Percentiles rank a stretch among this genome's conserved stretches.
Conservation (phyloP, 352 stramenopile species). For the Ophiocytium majus region DNA sequence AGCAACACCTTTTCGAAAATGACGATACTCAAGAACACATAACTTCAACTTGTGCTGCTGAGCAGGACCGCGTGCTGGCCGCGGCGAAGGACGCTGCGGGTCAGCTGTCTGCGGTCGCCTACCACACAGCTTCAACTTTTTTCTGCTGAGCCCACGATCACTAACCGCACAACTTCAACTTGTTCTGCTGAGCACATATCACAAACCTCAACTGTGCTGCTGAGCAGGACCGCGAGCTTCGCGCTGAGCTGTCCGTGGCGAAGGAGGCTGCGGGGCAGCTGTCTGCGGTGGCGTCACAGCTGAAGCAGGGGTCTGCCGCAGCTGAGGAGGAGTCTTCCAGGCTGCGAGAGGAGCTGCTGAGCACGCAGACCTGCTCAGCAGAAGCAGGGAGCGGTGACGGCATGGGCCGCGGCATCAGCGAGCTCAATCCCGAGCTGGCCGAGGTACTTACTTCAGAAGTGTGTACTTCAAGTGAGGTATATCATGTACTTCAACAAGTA, state of each 20-base stretch:
- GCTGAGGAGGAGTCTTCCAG: background rate
- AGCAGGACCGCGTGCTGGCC: background rate
- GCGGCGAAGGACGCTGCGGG: background rate
- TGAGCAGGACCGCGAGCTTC: background rate
- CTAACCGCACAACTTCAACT: too few relatives aligned
- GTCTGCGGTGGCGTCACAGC: background rate
- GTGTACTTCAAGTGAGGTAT: too few relatives aligned
- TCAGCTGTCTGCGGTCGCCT: background rate
- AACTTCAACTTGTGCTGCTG: too few relatives aligned
- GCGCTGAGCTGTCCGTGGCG: background rate
- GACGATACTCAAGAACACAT: too few relatives aligned
- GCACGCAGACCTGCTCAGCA: background rate
- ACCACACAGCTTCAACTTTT: too few relatives aligned
- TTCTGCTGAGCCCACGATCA: too few relatives aligned
- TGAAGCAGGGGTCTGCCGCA: background rate
- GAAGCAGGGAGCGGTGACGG: background rate
- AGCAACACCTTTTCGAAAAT: too few relatives aligned
- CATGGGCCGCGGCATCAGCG: background rate
- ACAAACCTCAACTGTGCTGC: too few relatives aligned
- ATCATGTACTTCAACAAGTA: too few relatives aligned
- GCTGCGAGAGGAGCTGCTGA: constrained; percentile 2
- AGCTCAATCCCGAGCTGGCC: too few relatives aligned
- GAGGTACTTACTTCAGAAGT: too few relatives aligned
- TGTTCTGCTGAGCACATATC: too few relatives aligned
- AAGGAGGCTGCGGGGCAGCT: background rate